phyloP scores from a whole-genome alignment of 2,329 filamentous ascomycete species.

The Didymella keratinophila region DNA sequence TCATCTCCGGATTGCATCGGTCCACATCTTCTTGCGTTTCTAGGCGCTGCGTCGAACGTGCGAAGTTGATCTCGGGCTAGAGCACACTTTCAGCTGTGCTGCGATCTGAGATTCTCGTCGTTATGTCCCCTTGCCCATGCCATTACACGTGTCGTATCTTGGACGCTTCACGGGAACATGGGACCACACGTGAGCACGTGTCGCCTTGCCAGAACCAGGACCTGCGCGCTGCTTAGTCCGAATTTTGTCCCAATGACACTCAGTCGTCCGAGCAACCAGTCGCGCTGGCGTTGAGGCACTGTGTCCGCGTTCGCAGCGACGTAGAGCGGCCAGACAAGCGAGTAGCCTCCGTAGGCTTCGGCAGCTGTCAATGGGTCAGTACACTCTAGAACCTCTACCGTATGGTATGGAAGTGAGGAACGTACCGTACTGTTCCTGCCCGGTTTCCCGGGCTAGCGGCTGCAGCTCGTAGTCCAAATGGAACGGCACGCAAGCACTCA shows the following conservation, averaged over 20 bases:
- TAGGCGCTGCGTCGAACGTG: neutral
- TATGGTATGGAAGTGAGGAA: neutral
- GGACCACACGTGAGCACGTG: constrained; percentile 49
- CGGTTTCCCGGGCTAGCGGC: constrained; percentile 42
- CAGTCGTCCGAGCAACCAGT: constrained; percentile 50
- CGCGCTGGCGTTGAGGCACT: constrained; percentile 46
- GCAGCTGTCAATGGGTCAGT: constrained; percentile 40
- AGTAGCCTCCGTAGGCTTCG: constrained; percentile 51
- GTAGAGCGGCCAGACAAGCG: constrained; percentile 53
- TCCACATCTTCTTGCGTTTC: neutral
- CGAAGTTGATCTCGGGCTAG: too few species aligned
- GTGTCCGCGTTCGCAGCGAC: constrained; percentile 50
- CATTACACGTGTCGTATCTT: neutral
- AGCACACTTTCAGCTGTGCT: neutral
- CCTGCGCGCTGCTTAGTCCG: constrained; percentile 47
- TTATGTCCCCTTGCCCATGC: neutral
- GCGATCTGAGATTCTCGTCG: neutral
- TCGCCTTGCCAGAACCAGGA: constrained; percentile 45
- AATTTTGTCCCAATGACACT: constrained; percentile 48
- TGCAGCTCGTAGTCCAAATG: constrained; percentile 51
- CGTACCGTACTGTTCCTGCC: constrained; percentile 48
- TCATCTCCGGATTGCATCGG: neutral
- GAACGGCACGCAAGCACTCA: constrained; percentile 51
- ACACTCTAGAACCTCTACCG: neutral
- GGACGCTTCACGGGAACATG: constrained; percentile 39